Base-by-base conservation (phyloP, 805 yeast genomes). In the Torulaspora indica region DNA sequence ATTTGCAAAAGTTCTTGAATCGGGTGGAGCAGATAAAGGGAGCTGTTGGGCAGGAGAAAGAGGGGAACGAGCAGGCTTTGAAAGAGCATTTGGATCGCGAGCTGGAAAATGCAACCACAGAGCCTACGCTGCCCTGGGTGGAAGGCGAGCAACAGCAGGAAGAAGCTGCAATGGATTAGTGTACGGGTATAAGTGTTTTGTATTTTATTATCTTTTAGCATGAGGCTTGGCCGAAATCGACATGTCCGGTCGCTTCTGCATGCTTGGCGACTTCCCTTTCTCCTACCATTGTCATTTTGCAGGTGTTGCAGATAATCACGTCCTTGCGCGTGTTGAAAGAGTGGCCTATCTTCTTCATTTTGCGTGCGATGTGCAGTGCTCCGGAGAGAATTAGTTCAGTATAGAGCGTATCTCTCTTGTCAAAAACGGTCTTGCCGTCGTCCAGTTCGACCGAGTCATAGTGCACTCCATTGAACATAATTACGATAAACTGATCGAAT, bases 381-480 rank as follows among this genome's bases (percentile, higher is more conserved):
- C 73, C 70, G 5, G 58, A 63, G 9, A 69, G 49, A 4, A 80
- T 44, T 18, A 48, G 60, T 13, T 60, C 52, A 3, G 57, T 50
- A 3, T 67, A 72, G 5, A 64, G 48, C 3, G 53, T 56, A 3
- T 63, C 60, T 3, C 60, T 63, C 8, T 57, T 54, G 14, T 64
- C 60, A 61, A 82, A 79, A 5, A 70, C 68, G 0, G 78, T 63
- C 12, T 53, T 48, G 17, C 62, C 64, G 12, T 57, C 54, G 23
- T 72, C 65, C 35, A 71, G 62, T n/a, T 73, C 77, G 27, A 79
- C 68, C 1, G 81, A 68, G 59, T 85, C 93, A 59, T 83, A 85
- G 63, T 85, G 95, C 38, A 84, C 75, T 0, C 93, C 93, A 31
- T 76, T 73, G 56, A 83, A 85, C 8, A 81, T 63, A 15, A 85